phyloP scores from a whole-genome alignment of 2,329 filamentous ascomycete genomes.

The Aspergillus udagawae region DNA sequence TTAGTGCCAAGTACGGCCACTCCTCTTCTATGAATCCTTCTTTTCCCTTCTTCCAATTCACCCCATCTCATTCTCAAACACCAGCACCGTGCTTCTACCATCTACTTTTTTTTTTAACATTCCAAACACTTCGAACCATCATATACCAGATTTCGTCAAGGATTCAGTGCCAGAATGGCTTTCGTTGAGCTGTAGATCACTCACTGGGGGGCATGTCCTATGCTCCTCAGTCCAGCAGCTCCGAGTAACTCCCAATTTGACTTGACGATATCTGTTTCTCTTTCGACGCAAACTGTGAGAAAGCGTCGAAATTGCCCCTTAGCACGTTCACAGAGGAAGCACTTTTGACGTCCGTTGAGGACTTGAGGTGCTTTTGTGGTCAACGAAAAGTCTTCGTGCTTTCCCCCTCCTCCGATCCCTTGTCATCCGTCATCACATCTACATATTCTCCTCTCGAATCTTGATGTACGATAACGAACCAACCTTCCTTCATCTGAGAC shows the following conservation, averaged over 20 bases:
- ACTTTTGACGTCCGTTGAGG: constrained; percentile 32
- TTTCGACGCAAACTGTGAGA: constrained; percentile 41
- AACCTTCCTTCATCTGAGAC: constrained; percentile 4
- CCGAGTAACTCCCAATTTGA: constrained; percentile 59
- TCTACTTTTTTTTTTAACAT: constrained; percentile 7
- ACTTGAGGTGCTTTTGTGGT: constrained; percentile 34
- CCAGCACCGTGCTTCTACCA: neutral
- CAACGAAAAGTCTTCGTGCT: constrained; percentile 10
- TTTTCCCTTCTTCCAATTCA: constrained; percentile 10
- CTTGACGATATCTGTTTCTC: constrained; percentile 53
- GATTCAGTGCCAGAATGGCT: constrained; percentile 65
- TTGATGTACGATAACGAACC: constrained; percentile 9
- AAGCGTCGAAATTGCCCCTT: constrained; percentile 60
- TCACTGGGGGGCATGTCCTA: constrained; percentile 66
- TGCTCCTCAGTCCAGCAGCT: constrained; percentile 82
- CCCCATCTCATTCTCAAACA: neutral
- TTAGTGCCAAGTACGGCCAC: constrained; percentile 2
- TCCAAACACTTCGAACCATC: constrained; percentile 15
- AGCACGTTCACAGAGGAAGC: constrained; percentile 37
- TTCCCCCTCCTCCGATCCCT: constrained; percentile 11
- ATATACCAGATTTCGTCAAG: constrained; percentile 64
- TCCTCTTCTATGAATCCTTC: constrained; percentile 14
- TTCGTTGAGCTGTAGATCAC: constrained; percentile 89
- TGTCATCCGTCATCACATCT: constrained; percentile 10
- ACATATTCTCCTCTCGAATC: constrained; percentile 6